Conservation (phyloP, 495 filamentous ascomycete species). For the Collariella sp. region DNA sequence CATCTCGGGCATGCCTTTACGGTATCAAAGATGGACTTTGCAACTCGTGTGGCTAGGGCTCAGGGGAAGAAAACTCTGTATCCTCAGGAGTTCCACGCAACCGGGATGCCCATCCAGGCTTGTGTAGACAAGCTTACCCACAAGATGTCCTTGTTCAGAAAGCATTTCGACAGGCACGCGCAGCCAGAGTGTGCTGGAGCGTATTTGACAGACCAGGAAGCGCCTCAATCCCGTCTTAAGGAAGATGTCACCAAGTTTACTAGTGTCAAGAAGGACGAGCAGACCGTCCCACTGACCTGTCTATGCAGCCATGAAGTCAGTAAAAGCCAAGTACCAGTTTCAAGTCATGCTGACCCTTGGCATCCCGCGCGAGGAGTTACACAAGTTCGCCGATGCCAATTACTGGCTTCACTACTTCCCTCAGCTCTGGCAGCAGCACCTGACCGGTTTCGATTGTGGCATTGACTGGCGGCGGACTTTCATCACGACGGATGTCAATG, state of each 20-base stretch:
- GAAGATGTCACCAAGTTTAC: conserved; percentile 79
- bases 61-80: conserved; percentile 78
- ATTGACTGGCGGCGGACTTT: conserved; percentile 89
- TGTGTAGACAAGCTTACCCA: conserved; percentile 88
- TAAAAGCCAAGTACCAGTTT: conserved; percentile 62
- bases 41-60: conserved; percentile 74
- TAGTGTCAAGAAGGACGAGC: conserved; percentile 59
- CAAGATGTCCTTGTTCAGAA: conserved; percentile 83
- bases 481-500: conserved; percentile 91
- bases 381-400: conserved; percentile 76
- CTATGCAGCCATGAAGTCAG: conserved; percentile 81
- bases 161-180: too few species aligned
- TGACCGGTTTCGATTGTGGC: conserved; percentile 71
- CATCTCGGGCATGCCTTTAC: conserved; percentile 91
- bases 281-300: neutral
- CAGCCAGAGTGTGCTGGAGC: too few species aligned
- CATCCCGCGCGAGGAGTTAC: conserved; percentile 75
- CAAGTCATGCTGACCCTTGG: conserved; percentile 57
- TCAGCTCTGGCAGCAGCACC: conserved; percentile 66
- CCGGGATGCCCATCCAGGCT: conserved; percentile 95
- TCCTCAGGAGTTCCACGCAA: conserved; percentile 88
- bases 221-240: conserved; percentile 26
- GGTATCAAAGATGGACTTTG: conserved; percentile 69
- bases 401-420: conserved; percentile 78
- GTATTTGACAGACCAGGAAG: too few species aligned